Evolutionary conservation across 352 stramenopile species (phyloP).

Genomic region (Globisporangium radiosum): DNA sequence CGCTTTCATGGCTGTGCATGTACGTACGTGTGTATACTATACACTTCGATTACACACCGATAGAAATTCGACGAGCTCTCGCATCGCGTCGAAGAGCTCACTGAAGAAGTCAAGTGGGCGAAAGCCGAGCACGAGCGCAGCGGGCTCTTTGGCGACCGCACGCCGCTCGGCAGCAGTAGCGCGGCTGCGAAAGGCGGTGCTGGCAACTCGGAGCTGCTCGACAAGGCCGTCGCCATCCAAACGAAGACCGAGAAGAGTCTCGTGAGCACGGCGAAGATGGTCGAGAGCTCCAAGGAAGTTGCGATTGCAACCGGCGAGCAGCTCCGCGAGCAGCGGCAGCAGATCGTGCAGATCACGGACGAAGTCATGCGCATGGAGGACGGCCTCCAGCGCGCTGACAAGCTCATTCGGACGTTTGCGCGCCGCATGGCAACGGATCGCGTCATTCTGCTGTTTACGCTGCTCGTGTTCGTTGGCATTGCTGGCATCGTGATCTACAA

Average conservation of each 20-base stretch:
- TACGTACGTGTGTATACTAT: too few relatives aligned
- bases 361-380: slow-evolving; percentile 86
- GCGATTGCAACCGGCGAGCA: slow-evolving; percentile 71
- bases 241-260: slow-evolving; percentile 82
- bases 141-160: slow-evolving; percentile 64
- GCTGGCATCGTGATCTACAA: slow-evolving; percentile 83
- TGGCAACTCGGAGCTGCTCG: slow-evolving; percentile 68
- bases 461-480: slow-evolving; percentile 77
- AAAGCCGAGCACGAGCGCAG: slow-evolving; percentile 74
- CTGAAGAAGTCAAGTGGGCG: slow-evolving; percentile 71
- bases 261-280: slow-evolving; percentile 81
- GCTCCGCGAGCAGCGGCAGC: slow-evolving; percentile 72
- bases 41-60: neutral
- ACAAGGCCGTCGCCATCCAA: slow-evolving; percentile 72
- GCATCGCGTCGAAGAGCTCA: slow-evolving; percentile 74
- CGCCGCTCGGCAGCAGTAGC: slow-evolving; percentile 18
- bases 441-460: slow-evolving; percentile 73
- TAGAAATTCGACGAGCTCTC: slow-evolving; percentile 85
- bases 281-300: slow-evolving; percentile 80
- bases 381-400: slow-evolving; percentile 68
- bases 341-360: slow-evolving; percentile 85
- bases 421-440: slow-evolving; percentile 78
- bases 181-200: slow-evolving; percentile 12
- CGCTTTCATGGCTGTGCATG: too few relatives aligned
- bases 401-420: slow-evolving; percentile 75